phyloP scores from a whole-genome alignment of 2,329 filamentous ascomycete genomes.

The Leptographium galeiforme region DNA sequence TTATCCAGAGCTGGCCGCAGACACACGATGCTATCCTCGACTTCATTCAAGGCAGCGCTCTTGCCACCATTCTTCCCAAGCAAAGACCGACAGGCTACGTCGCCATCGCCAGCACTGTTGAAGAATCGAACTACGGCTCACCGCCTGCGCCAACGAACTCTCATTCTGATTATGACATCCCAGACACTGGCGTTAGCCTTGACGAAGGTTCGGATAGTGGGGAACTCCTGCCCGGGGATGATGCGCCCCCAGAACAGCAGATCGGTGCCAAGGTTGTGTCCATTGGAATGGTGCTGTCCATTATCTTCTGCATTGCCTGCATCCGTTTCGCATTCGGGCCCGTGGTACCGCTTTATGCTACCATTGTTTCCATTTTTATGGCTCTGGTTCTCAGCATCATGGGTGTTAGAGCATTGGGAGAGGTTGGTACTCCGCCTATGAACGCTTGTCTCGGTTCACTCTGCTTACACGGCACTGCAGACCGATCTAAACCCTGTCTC shows the following conservation, averaged over 20 bases:
- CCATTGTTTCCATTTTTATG: constrained; percentile 66
- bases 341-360: constrained; percentile 67
- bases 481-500: constrained; percentile 95
- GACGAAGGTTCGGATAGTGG: constrained; percentile 9
- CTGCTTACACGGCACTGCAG: constrained; percentile 8
- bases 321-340: constrained; percentile 70
- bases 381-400: constrained; percentile 67
- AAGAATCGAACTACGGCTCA: not conserved
- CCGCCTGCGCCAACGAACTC: constrained; percentile 7
- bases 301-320: constrained; percentile 66
- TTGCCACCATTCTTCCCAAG: not conserved
- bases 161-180: constrained; percentile 6
- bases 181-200: not conserved
- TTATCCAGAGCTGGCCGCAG: constrained; percentile 8
- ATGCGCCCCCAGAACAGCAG: constrained; percentile 74
- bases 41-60: not conserved
- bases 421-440: constrained; percentile 23
- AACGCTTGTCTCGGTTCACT: too few species aligned
- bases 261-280: constrained; percentile 59
- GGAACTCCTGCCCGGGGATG: constrained; percentile 36
- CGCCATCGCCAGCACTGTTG: constrained; percentile 8
- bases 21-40: not conserved
- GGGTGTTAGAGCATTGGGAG: constrained; percentile 54
- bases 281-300: constrained; percentile 62
- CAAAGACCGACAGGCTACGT: constrained; percentile 12